Conservation (phyloP, 1,284 basidiomycete species). For the Thelephora terrestris region DNA sequence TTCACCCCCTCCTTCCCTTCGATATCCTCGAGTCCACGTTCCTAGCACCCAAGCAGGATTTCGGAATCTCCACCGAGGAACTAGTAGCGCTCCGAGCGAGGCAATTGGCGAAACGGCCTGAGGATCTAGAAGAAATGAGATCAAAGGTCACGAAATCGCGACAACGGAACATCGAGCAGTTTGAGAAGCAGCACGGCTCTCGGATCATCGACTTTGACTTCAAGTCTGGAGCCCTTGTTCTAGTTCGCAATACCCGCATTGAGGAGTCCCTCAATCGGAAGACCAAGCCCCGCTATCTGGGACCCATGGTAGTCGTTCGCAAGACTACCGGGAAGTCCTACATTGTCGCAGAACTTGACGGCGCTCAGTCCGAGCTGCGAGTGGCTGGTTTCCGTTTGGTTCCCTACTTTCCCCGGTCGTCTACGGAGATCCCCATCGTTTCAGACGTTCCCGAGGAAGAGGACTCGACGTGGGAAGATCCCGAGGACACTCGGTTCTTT, state of each 20-base stretch:
- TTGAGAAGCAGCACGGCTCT: no score
- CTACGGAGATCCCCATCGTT: no score
- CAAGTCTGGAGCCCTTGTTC: background rate
- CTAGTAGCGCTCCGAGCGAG: background rate
- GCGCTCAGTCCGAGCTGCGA: background rate
- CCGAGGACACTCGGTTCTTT: no score
- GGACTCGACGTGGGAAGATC: no score
- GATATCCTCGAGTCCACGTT: slow-evolving; percentile 31
- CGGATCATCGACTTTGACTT: background rate
- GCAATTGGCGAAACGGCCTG: no score
- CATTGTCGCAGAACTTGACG: background rate
- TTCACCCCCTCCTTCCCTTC: slow-evolving; percentile 29
- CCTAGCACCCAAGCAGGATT: slow-evolving; percentile 15
- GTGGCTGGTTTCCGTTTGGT: background rate
- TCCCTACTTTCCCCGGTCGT: background rate
- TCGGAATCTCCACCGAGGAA: slow-evolving; percentile 13
- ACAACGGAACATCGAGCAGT: no score
- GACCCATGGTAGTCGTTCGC: background rate
- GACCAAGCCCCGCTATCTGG: background rate
- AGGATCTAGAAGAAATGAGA: no score
- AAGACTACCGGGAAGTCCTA: background rate
- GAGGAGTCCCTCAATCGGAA: background rate
- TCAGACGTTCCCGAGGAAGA: no score
- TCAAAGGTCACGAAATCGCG: no score
- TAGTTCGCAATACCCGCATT: background rate